Base-by-base conservation (phyloP, 176 grass and related monocot species). In the Coix lacrymajobi region DNA sequence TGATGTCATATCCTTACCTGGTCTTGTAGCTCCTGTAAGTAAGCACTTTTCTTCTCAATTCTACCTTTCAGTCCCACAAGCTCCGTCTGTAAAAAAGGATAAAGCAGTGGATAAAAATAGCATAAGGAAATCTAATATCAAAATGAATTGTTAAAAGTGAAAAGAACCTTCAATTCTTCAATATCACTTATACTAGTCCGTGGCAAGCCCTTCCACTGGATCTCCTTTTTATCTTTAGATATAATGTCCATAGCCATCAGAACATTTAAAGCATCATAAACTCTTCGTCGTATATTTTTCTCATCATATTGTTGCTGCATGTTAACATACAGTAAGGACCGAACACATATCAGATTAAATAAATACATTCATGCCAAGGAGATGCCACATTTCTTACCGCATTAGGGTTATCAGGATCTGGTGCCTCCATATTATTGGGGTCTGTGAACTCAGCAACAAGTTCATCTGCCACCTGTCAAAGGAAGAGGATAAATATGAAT, bases 231-330 rank as follows among this genome's bases (percentile, higher is more conserved):
- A 85, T 99, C 97, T 85, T 99, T 99, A 31, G 91, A 99, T 81
- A 99, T 96, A 87, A 99, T 99, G 26, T 99, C 97, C 97, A 99
- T 99, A 48, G 93, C 97, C 97, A 99, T 99, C 32, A 99, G 78
- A 63, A 99, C 96, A 83, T 99, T 99, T 51, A 99, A 70, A 20
- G 96, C 93, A 67, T 99, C 96, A 75, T 99, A 99, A 79, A 99
- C 96, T 80, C 96, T 95, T 78, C 96, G 81, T 13, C 96, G 77
- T 90, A 99, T 99, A 66, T 99, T 99, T 89, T 99, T 99, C 87
- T 99, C 93, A 85, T 99, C 93, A 76, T 96, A 96, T 80, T 99
- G 96, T 90, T 99, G 96, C 96, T 99, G 93, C 76, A 81, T 84
- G 73, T 83, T 85, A 76, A 84, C 24, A 66, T 26, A 76, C 13